Percentiles rank a stretch among this genome's conserved stretches.
Evolutionary conservation across 2,329 filamentous ascomycete genomes (phyloP).

Genomic region (Acrodontium crateriforme): DNA sequence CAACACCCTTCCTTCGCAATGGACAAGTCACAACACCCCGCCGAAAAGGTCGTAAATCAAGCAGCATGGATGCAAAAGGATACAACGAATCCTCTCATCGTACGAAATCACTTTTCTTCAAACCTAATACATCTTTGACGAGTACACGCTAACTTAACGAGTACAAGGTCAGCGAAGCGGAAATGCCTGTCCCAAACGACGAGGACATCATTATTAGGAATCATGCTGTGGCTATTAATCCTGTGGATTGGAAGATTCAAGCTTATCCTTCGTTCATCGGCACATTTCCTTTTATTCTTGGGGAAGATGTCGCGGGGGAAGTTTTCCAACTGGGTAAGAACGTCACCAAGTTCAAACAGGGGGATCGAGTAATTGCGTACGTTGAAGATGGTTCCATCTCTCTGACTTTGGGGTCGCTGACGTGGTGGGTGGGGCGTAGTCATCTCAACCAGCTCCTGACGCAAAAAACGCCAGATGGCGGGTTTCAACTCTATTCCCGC

Average conservation of each 20-base stretch:
- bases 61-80: too few relatives aligned
- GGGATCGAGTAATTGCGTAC: slow-evolving; percentile 22
- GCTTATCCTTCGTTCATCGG: slow-evolving; percentile 20
- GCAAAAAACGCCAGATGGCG: slow-evolving; percentile 10
- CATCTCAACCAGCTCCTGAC: slow-evolving; percentile 11
- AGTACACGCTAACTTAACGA: too few relatives aligned
- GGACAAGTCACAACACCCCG: too few relatives aligned
- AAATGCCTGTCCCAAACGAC: slow-evolving; percentile 18
- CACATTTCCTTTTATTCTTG: slow-evolving; percentile 22
- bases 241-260: slow-evolving; percentile 26
- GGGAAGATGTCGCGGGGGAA: slow-evolving; percentile 24
- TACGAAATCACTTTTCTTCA: too few relatives aligned
- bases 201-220: slow-evolving; percentile 24
- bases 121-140: too few relatives aligned
- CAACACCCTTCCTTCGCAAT: too few relatives aligned
- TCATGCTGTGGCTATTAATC: slow-evolving; percentile 25
- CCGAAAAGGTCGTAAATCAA: too few relatives aligned
- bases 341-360: slow-evolving; percentile 21
- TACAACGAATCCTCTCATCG: too few relatives aligned
- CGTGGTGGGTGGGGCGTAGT: slow-evolving; percentile 3
- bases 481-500: slow-evolving; percentile 22
- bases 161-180: slow-evolving; percentile 17
- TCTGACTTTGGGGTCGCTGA: slow-evolving; percentile 1
- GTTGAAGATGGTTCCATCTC: slow-evolving; percentile 1
- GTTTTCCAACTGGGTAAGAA: slow-evolving; percentile 20